A percentile compares a stretch with the other conserved stretches of the same genome.
Conservation (phyloP, 2,329 filamentous ascomycete species). For the Neophaeococcomyces mojaviensis region DNA sequence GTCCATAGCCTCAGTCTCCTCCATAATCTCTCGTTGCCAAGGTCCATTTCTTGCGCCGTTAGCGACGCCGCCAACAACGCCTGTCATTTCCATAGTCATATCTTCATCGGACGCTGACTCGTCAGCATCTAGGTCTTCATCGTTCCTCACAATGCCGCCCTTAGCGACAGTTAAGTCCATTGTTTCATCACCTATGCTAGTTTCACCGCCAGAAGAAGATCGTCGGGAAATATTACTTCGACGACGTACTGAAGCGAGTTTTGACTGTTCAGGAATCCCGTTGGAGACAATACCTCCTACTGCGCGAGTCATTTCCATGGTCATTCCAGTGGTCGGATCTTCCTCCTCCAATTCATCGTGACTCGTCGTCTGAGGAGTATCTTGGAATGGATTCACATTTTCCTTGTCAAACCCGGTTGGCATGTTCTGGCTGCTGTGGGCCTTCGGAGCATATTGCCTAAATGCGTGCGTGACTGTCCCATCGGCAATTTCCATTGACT, state of each 20-base stretch:
- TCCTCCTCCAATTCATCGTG: slow-evolving; percentile 31
- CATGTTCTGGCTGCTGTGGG: slow-evolving; percentile 26
- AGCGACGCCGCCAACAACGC: slow-evolving; percentile 32
- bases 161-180: slow-evolving; percentile 52
- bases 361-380: slow-evolving; percentile 28
- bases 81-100: slow-evolving; percentile 42
- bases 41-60: slow-evolving; percentile 8
- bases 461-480: slow-evolving; percentile 47
- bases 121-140: slow-evolving; percentile 28
- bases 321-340: slow-evolving; percentile 61
- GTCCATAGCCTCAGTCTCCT: slow-evolving; percentile 48
- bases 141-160: slow-evolving; percentile 39
- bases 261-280: slow-evolving; percentile 21
- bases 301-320: slow-evolving; percentile 86
- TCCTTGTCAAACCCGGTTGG: slow-evolving; percentile 36
- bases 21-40: slow-evolving; percentile 27
- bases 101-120: slow-evolving; percentile 41
- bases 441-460: slow-evolving; percentile 38
- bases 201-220: slow-evolving; percentile 31
- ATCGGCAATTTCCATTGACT: slow-evolving; percentile 72
- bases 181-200: slow-evolving; percentile 40
- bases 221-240: slow-evolving; percentile 30
- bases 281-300: slow-evolving; percentile 65
- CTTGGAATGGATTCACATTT: slow-evolving; percentile 33
- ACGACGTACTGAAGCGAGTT: slow-evolving; percentile 26